Base-by-base conservation (phyloP, 2,329 filamentous ascomycete genomes). In the Fusarium vanettenii region DNA sequence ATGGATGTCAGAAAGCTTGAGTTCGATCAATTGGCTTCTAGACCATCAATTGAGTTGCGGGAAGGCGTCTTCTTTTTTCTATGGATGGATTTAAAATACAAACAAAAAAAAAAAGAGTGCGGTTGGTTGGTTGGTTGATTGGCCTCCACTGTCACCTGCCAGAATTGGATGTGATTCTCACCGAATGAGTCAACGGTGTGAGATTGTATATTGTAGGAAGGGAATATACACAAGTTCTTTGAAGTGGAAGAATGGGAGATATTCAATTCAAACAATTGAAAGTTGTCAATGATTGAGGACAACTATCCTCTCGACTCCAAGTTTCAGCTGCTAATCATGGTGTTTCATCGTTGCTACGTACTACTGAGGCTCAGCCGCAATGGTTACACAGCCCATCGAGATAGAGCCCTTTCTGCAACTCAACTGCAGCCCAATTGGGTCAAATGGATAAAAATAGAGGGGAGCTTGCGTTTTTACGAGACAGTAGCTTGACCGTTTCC, bases 171-270 rank as follows among this genome's bases (percentile, higher is more conserved):
- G 65, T 65, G 68, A 39, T 64, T 66, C 71, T 67, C 68, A 62
- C 74, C 74, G 74, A 29, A 48, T 76, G 74, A 76, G 74, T 76
- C 74, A 76, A 57, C 62, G 25, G 33, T 14, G 10, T 33, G 50
- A 35, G 33, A n/a, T 64, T 64, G 25, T 18, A 41, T 60, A 18
- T 31, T 18, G 25, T 11, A 27, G 25, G 45, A 27, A 29, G 18
- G 11, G 27, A 31, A 52, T 20, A 52, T 8, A n/a, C 48, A 52
- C 13, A n/a, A n/a, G 18, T 52, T 52, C 22, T 31, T 13, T 20
- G 4, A 52, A 52, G 27, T 31, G 27, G 2, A 20, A 13, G 18
- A 20, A 20, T 52, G 10, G 6, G 27, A 52, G 18, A 13, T 7
- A 31, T 18, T 31, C 27, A 7, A 29, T 52, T 31, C 48, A 29